A percentile compares a stretch with the other conserved stretches of the same genome.
Evolutionary conservation across 2,329 filamentous ascomycete species (phyloP).

Genomic region (Colletotrichum scovillei): DNA sequence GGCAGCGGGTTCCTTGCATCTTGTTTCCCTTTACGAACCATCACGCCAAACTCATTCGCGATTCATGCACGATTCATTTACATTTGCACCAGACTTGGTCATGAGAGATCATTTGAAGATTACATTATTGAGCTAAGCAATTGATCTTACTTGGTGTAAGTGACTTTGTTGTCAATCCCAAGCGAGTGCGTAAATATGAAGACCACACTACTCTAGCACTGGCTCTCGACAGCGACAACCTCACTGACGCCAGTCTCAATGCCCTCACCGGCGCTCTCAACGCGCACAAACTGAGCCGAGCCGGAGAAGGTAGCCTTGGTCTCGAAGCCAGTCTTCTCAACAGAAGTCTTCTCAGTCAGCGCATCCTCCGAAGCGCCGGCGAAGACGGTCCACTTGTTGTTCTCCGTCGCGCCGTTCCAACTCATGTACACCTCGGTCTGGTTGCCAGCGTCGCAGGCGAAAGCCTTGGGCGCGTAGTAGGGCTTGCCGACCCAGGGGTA

Average conservation of each 20-base stretch:
- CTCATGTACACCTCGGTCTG: conserved; percentile 47
- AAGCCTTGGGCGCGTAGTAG: conserved; percentile 15
- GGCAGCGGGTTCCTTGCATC: conserved; percentile 4
- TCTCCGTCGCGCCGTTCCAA: conserved; percentile 49
- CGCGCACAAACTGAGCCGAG: conserved; percentile 1
- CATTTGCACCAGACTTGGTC: background rate
- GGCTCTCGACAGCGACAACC: background rate
- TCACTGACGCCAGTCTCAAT: conserved; percentile 19
- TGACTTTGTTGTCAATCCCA: background rate
- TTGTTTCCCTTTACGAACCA: no score
- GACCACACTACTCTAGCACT: background rate
- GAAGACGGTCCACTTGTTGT: conserved; percentile 43
- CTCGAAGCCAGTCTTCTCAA: conserved; percentile 21
- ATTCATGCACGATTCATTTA: background rate
- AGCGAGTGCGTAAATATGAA: background rate
- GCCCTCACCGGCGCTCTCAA: background rate
- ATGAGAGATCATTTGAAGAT: background rate
- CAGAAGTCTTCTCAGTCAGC: conserved; percentile 3
- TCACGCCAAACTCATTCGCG: background rate
- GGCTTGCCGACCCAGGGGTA: conserved; percentile 65
- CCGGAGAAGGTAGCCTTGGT: conserved; percentile 17
- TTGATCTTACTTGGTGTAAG: background rate
- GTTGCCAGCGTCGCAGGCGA: conserved; percentile 15
- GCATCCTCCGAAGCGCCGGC: background rate
- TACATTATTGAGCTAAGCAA: background rate